A percentile compares a stretch with the other conserved stretches of the same genome.
phyloP scores from a whole-genome alignment of 441 rosid species.

The Aquilaria agallochum region DNA sequence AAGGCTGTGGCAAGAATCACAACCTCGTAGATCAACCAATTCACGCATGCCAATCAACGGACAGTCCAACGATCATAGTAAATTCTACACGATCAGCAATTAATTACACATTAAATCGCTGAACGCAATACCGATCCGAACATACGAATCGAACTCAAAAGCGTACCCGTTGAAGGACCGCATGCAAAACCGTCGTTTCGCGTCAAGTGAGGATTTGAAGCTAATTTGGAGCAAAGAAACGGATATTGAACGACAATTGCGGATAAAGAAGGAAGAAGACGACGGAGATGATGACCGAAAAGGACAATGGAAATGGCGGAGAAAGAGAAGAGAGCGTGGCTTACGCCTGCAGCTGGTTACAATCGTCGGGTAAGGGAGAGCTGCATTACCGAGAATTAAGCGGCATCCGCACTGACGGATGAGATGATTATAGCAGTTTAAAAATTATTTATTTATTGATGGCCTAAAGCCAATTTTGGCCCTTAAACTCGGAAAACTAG shows the following conservation, averaged over 20 bases:
- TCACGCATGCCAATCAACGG: conserved; percentile 14
- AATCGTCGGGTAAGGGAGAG: conserved; percentile 27
- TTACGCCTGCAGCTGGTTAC: conserved; percentile 26
- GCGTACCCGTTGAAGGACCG: no score
- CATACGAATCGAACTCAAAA: background rate
- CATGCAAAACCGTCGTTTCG: no score
- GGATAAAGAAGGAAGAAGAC: conserved; percentile 1
- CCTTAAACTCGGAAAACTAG: no score
- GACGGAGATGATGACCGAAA: background rate
- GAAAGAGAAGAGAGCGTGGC: conserved; percentile 16
- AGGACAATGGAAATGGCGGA: conserved; percentile 16
- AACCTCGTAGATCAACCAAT: conserved; percentile 22
- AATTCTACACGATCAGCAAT: conserved; percentile 16
- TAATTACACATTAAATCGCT: conserved; percentile 10
- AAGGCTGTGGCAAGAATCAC: conserved; percentile 13
- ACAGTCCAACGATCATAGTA: background rate
- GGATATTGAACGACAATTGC: background rate
- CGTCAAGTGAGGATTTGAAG: background rate
- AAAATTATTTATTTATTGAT: background rate
- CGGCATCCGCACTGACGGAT: conserved; percentile 26
- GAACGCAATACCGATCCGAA: conserved; percentile 1
- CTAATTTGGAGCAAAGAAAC: conserved; percentile 2
- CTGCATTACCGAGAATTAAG: conserved; percentile 45
- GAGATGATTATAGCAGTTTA: conserved; percentile 2
- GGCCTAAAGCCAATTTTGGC: no score